These are phyloP conservation scores for Climacium dendroides DNA, from an alignment of 225 moss, liverwort and hornwort genomes.

Conservation along the genomic window DNA sequence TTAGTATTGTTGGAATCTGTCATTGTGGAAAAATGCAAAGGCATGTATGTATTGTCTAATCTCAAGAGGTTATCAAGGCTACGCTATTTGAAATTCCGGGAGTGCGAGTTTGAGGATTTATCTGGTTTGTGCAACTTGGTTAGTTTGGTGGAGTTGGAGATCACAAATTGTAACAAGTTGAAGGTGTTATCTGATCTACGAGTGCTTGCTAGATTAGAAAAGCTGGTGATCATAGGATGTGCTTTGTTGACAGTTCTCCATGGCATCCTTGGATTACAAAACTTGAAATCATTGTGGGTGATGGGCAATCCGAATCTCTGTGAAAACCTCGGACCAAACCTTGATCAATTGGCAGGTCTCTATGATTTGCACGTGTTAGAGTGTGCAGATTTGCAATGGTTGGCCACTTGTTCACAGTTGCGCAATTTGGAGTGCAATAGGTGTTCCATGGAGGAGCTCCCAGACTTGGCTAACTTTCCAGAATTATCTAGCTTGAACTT, in stretches of 20 bases:
- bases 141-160: rapidly evolving
- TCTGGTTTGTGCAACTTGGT: not conserved
- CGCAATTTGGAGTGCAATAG: rapidly evolving
- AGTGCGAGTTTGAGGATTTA: rapidly evolving
- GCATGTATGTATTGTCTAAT: too few species aligned
- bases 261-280: rapidly evolving
- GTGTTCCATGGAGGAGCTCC: not conserved
- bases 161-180: not conserved
- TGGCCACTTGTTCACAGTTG: not conserved
- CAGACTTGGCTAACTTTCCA: not conserved
- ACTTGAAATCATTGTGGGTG: rapidly evolving
- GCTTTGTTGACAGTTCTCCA: rapidly evolving
- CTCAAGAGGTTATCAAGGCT: not conserved
- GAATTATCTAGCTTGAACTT: rapidly evolving
- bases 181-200: too few species aligned
- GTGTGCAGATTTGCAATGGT: not conserved
- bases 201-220: not conserved
- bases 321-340: too few species aligned
- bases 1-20: too few species aligned
- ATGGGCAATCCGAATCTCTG: not conserved
- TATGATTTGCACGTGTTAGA: rapidly evolving
- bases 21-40: rapidly evolving
- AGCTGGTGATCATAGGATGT: rapidly evolving
- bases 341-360: too few species aligned
- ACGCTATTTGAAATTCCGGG: rapidly evolving